Percentiles rank a stretch among this genome's conserved stretches.
Conservation (phyloP, 345 rosid genomes). For the Citrus trifoliata region DNA sequence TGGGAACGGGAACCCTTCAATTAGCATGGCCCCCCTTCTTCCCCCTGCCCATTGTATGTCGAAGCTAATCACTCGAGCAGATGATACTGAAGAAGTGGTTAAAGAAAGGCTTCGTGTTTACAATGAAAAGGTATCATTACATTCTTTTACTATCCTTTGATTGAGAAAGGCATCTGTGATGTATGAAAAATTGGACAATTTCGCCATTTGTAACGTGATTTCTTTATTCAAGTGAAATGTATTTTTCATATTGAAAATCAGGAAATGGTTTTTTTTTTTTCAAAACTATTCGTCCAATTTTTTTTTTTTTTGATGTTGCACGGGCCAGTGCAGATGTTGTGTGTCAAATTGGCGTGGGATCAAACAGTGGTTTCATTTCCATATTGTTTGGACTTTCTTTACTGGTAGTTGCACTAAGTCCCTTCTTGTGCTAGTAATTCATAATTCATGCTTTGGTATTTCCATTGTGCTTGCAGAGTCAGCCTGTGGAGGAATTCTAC, state of each 20-base stretch:
- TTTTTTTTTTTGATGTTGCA: background rate
- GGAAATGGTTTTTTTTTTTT: background rate
- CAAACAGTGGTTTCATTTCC: background rate
- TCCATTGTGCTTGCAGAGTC: conserved; percentile 58
- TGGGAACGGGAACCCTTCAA: conserved; percentile 73
- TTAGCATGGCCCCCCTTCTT: conserved; percentile 88
- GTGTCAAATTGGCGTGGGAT: background rate
- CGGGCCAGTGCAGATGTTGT: background rate
- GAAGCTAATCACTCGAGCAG: conserved; percentile 81
- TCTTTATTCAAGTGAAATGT: background rate
- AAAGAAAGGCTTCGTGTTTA: conserved; percentile 77
- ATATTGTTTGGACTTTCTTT: background rate
- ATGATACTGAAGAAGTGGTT: conserved; percentile 92
- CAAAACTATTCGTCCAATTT: too few relatives aligned
- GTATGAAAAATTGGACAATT: background rate
- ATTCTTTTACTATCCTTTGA: background rate
- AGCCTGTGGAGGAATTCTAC: conserved; percentile 84
- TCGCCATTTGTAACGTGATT: background rate
- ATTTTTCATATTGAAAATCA: background rate
- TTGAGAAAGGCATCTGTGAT: background rate
- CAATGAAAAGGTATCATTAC: conserved; percentile 54
- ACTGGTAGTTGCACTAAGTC: background rate
- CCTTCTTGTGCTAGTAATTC: background rate
- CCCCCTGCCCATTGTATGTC: conserved; percentile 77
- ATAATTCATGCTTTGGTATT: background rate